Evolutionary conservation across 805 yeast genomes (phyloP).

Genomic region (Cyberlindnera nakhonratchasimensis): DNA sequence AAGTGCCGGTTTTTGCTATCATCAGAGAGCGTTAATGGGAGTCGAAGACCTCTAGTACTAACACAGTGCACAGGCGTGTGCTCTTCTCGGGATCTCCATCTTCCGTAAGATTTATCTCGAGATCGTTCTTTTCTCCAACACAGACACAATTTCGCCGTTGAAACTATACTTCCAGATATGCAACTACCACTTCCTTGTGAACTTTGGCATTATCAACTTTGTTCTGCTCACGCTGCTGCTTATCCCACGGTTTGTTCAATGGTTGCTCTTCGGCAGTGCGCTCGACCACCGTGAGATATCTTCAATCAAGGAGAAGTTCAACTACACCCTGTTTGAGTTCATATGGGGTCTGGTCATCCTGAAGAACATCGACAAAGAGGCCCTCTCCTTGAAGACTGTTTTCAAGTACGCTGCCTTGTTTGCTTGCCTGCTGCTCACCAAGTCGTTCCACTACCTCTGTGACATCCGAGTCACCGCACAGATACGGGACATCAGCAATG

Average conservation of each 20-base stretch:
- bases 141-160: conserved; percentile 2
- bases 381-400: neutral
- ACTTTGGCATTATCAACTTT: conserved; percentile 15
- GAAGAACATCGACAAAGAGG: conserved; percentile 11
- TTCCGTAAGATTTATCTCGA: conserved; percentile 14
- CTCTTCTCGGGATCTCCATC: conserved; percentile 11
- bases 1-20: neutral
- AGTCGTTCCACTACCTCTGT: conserved; percentile 23
- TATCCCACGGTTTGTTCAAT: conserved; percentile 9
- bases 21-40: neutral
- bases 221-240: conserved; percentile 5
- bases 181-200: conserved; percentile 10
- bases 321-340: conserved; percentile 19
- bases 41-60: neutral
- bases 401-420: conserved; percentile 16
- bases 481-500: conserved; percentile 4
- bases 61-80: conserved; percentile 6
- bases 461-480: conserved; percentile 14
- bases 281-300: conserved; percentile 6
- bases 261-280: conserved; percentile 16
- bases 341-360: conserved; percentile 17
- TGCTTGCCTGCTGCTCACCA: conserved; percentile 14
- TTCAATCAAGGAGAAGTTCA: conserved; percentile 15
- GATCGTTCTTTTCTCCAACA: neutral
- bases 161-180: neutral